These are phyloP conservation scores for Fistulifera pelliculosa DNA, from an alignment of 108 stramenopile species.

Conservation along the genomic window DNA sequence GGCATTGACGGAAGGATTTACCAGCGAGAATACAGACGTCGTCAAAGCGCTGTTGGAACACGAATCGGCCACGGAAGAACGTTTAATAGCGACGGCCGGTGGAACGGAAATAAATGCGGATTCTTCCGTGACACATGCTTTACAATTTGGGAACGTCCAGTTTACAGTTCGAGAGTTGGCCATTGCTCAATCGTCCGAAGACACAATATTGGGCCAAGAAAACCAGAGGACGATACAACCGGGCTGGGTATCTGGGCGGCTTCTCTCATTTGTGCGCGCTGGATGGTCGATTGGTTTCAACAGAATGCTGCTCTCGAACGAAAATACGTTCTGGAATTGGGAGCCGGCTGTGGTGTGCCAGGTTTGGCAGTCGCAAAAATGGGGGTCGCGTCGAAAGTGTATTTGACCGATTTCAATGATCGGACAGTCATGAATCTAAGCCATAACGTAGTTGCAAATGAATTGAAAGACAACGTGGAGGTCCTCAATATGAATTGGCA, in stretches of 20 bases:
- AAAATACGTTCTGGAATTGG: conserved; percentile 59
- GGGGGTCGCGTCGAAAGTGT: conserved; percentile 21
- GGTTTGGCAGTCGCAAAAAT: conserved; percentile 30
- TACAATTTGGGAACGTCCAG: conserved; percentile 25
- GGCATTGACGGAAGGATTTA: conserved; percentile 81
- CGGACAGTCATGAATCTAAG: conserved; percentile 64
- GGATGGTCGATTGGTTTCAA: conserved; percentile 35
- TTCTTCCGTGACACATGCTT: conserved; percentile 44
- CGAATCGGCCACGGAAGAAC: conserved; percentile 80
- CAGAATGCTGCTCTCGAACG: conserved; percentile 32
- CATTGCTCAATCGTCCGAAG: conserved; percentile 43
- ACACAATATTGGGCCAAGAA: conserved; percentile 10
- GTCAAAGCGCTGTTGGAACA: conserved; percentile 70
- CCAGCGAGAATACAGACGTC: conserved; percentile 49
- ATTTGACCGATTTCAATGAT: conserved; percentile 69
- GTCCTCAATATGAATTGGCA: conserved; percentile 68
- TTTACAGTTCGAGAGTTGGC: conserved; percentile 31
- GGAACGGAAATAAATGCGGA: conserved; percentile 7
- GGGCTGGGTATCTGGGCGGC: conserved; percentile 83
- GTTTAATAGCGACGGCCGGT: conserved; percentile 34
- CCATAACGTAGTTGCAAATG: conserved; percentile 65
- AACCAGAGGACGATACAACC: conserved; percentile 63
- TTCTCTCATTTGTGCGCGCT: conserved; percentile 67
- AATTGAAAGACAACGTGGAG: conserved; percentile 7
- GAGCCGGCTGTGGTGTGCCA: conserved; percentile 80